phyloP scores from a whole-genome alignment of 768 basidiomycete species.

The Collybiopsis confluens region DNA sequence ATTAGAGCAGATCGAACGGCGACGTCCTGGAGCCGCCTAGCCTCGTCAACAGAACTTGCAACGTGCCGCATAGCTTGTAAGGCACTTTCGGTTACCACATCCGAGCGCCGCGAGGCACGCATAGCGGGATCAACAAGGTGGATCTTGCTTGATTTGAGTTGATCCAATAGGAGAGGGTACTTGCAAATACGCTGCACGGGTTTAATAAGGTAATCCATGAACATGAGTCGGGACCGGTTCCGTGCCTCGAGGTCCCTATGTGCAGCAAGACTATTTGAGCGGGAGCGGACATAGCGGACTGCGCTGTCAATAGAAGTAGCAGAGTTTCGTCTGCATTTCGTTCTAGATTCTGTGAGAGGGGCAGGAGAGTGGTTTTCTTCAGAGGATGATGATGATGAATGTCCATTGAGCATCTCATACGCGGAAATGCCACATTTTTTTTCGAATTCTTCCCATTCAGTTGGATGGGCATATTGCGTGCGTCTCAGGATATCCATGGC shows the following conservation, averaged over 20 bases:
- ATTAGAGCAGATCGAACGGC: constrained; percentile 65
- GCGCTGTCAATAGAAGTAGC: constrained; percentile 47
- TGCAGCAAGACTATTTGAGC: constrained; percentile 23
- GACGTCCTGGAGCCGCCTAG: constrained; percentile 62
- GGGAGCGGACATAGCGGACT: constrained; percentile 32
- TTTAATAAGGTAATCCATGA: constrained; percentile 91
- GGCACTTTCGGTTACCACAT: constrained; percentile 47
- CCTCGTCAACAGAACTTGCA: constrained; percentile 77
- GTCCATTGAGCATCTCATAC: constrained; percentile 25
- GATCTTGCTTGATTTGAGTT: constrained; percentile 43
- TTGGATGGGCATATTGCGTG: constrained; percentile 54
- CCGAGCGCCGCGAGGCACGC: constrained; percentile 17
- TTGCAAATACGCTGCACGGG: constrained; percentile 96
- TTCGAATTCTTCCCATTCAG: constrained; percentile 85
- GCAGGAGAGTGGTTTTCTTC: constrained; percentile 18
- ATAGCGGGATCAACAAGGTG: constrained; percentile 17
- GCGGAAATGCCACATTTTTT: constrained; percentile 63
- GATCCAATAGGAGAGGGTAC: constrained; percentile 86
- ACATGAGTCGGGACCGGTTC: constrained; percentile 41
- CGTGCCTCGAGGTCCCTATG: constrained; percentile 27
- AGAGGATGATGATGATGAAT: neutral
- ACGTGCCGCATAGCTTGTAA: constrained; percentile 72
- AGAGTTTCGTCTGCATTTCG: constrained; percentile 31
- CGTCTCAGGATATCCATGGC: constrained; percentile 73
- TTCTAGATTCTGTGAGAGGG: constrained; percentile 18